Evolutionary conservation across 176 grass and related monocot genomes (phyloP).

Genomic region (Poa annua): DNA sequence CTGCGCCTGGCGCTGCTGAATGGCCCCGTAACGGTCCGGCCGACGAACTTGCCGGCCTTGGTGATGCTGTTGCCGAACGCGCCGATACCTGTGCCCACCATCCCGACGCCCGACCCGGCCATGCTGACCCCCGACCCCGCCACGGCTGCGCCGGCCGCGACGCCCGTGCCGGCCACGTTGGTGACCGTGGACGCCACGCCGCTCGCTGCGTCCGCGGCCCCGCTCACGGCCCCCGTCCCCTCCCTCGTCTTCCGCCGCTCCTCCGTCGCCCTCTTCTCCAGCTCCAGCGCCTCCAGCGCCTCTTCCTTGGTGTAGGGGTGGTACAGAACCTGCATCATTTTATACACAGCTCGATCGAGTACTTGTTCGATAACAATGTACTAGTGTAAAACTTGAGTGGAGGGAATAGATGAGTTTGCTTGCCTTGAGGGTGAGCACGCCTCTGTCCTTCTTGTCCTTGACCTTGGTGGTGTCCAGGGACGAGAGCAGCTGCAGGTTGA

Average conservation of each 20-base stretch:
- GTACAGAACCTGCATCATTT: conserved; percentile 61
- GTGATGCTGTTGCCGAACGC: conserved; percentile 68
- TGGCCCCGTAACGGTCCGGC: conserved; percentile 67
- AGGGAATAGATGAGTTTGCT: not conserved
- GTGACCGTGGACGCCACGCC: conserved; percentile 64
- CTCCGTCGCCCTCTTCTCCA: conserved; percentile 79
- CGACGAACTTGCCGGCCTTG: conserved; percentile 81
- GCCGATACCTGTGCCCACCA: conserved; percentile 69
- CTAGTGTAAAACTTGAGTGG: not conserved
- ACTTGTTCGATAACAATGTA: not conserved
- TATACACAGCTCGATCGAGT: not conserved
- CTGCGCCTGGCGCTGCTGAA: conserved; percentile 83
- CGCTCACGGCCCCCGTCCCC: conserved; percentile 62
- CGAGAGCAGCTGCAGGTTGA: conserved; percentile 80
- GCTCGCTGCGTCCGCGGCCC: conserved; percentile 63
- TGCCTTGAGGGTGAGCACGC: conserved; percentile 80
- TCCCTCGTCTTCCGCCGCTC: conserved; percentile 74
- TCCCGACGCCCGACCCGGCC: conserved; percentile 58
- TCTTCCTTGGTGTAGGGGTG: conserved; percentile 79
- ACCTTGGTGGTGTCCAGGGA: conserved; percentile 96
- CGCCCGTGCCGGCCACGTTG: conserved; percentile 50
- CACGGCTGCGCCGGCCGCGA: conserved; percentile 47
- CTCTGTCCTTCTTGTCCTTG: conserved; percentile 97
- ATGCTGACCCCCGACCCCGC: conserved; percentile 40
- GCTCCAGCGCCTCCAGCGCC: conserved; percentile 67